Conservation (phyloP, 257 asterid genomes). For the Scutellaria minor region DNA sequence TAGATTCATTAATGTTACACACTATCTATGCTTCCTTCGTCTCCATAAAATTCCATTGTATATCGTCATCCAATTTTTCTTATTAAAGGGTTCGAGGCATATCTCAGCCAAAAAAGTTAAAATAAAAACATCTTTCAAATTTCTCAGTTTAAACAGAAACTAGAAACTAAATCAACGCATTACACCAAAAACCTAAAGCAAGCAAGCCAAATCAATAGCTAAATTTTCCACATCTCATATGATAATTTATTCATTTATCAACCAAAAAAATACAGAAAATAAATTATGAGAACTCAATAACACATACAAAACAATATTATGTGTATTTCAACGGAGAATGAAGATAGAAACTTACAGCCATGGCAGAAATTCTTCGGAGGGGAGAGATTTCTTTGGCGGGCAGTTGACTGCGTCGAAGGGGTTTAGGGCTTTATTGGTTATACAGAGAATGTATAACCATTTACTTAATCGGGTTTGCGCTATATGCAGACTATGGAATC, state of each 20-base stretch:
- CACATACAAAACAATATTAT: neutral
- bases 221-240: too few species aligned
- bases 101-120: neutral
- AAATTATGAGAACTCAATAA: neutral
- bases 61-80: neutral
- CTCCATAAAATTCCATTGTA: neutral
- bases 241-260: too few species aligned
- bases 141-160: neutral
- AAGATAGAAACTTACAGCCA: conserved; percentile 41
- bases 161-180: neutral
- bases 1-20: neutral
- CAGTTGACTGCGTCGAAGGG: neutral
- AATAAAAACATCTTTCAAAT: neutral
- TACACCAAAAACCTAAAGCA: neutral
- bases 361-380: conserved; percentile 12
- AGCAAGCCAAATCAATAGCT: neutral
- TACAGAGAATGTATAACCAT: too few species aligned
- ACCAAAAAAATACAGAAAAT: neutral
- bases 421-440: conserved; percentile 33
- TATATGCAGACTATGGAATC: neutral
- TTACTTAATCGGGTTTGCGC: too few species aligned
- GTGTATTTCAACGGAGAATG: neutral
- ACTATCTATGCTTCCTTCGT: neutral
- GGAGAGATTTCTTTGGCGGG: conserved; percentile 12
- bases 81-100: neutral